Evolutionary conservation across 2,329 filamentous ascomycete genomes (phyloP).

Genomic region (Tolypocladium tundrense): DNA sequence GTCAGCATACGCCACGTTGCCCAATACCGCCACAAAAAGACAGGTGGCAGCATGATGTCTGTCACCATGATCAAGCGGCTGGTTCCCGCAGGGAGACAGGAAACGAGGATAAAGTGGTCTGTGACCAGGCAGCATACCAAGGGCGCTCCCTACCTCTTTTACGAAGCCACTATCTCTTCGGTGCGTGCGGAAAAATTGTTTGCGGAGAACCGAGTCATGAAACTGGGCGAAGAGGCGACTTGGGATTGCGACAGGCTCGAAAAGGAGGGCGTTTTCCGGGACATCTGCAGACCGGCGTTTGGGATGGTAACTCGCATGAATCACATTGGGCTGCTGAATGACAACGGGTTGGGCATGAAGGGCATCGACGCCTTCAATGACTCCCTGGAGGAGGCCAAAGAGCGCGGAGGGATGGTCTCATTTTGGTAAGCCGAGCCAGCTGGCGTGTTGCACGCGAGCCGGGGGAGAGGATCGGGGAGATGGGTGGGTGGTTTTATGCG

Average conservation of each 20-base stretch:
- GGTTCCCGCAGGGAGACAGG: neutral
- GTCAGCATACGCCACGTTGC: slow-evolving; percentile 12
- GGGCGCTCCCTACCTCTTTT: slow-evolving; percentile 10
- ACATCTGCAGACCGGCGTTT: slow-evolving; percentile 17
- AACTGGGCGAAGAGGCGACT: slow-evolving; percentile 13
- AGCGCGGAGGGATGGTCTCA: neutral
- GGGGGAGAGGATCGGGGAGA: neutral
- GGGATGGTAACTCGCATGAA: slow-evolving; percentile 22
- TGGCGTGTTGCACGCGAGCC: neutral
- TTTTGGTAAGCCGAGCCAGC: slow-evolving; percentile 5
- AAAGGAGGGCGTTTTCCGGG: slow-evolving; percentile 10
- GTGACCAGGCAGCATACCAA: neutral
- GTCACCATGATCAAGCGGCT: slow-evolving; percentile 14
- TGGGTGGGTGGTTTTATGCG: no score
- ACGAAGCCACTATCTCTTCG: slow-evolving; percentile 18
- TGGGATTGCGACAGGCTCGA: slow-evolving; percentile 15
- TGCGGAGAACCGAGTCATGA: slow-evolving; percentile 13
- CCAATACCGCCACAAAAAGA: slow-evolving; percentile 8
- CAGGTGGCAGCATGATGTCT: slow-evolving; percentile 9
- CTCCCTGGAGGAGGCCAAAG: neutral
- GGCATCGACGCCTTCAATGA: neutral
- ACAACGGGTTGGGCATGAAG: slow-evolving; percentile 9
- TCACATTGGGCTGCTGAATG: slow-evolving; percentile 16
- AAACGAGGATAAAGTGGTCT: slow-evolving; percentile 3
- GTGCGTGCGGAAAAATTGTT: slow-evolving; percentile 8